A percentile compares a stretch with the other conserved stretches of the same genome.
Conservation (phyloP, 805 yeast genomes). For the Wickerhamiella galacta region DNA sequence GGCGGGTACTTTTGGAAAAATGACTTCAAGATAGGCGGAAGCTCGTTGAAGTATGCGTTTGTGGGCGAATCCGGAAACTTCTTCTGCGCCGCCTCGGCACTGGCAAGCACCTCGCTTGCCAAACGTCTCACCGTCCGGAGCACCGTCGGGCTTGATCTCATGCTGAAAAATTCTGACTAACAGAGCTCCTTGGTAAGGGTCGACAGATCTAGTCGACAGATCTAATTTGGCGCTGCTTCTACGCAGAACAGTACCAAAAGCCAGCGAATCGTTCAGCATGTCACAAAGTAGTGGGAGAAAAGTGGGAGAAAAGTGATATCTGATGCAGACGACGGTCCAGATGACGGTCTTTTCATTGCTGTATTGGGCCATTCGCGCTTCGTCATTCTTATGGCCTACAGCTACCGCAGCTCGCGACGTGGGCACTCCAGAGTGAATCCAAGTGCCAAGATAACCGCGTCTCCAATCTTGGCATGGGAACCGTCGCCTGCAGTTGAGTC, state of each 20-base stretch:
- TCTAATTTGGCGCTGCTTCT: neutral
- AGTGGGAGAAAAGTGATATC: too few species aligned
- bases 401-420: too few species aligned
- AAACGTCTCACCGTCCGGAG: conserved; percentile 13
- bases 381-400: too few species aligned
- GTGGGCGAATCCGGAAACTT: conserved; percentile 8
- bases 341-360: too few species aligned
- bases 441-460: too few species aligned
- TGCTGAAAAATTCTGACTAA: conserved; percentile 2
- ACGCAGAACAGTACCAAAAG: neutral
- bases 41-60: conserved; percentile 30
- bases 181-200: neutral
- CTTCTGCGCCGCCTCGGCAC: conserved; percentile 11
- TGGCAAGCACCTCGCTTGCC: conserved; percentile 17
- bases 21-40: conserved; percentile 52
- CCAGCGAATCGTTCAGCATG: too few species aligned
- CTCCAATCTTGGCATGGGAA: too few species aligned
- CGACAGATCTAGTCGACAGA: neutral
- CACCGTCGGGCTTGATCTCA: conserved; percentile 17
- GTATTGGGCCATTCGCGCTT: too few species aligned
- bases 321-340: too few species aligned
- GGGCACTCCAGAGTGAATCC: too few species aligned
- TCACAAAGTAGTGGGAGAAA: too few species aligned
- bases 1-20: conserved; percentile 81
- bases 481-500: too few species aligned